A percentile compares a stretch with the other conserved stretches of the same genome.
Evolutionary conservation across 116 monocot genomes (phyloP).

Genomic region (Cymodocea nodosa): DNA sequence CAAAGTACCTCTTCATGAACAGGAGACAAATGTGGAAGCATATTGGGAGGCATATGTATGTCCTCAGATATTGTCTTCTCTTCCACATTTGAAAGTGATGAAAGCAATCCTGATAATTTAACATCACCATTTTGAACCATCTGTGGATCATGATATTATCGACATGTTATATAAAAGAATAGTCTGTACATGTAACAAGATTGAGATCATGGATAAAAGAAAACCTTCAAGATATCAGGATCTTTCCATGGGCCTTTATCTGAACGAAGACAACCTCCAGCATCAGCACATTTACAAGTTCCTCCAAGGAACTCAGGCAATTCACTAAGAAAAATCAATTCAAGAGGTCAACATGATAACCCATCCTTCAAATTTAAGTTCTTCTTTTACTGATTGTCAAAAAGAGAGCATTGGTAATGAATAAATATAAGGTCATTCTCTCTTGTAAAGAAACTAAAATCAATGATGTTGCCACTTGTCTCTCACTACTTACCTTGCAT

Average conservation of each 20-base stretch:
- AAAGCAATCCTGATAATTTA: constrained; percentile 21
- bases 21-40: constrained; percentile 41
- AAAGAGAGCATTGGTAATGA: neutral
- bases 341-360: neutral
- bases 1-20: constrained; percentile 47
- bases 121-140: constrained; percentile 58
- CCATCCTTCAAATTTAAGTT: neutral
- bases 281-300: constrained; percentile 12
- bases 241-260: constrained; percentile 26
- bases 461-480: neutral
- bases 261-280: constrained; percentile 14
- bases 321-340: constrained; percentile 9
- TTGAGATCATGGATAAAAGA: neutral
- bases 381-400: neutral
- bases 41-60: constrained; percentile 12
- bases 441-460: neutral
- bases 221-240: constrained; percentile 20
- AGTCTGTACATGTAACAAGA: neutral
- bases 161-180: neutral
- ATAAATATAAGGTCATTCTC: neutral
- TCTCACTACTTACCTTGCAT: constrained; percentile 17
- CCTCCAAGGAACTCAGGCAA: constrained; percentile 22
- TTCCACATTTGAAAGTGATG: constrained; percentile 13
- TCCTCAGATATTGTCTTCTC: constrained; percentile 78
- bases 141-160: constrained; percentile 14